Percentiles rank a stretch among this genome's conserved stretches.
These are phyloP conservation scores for Pisolithus albus DNA, from an alignment of 768 basidiomycete species.

Conservation along the genomic window DNA sequence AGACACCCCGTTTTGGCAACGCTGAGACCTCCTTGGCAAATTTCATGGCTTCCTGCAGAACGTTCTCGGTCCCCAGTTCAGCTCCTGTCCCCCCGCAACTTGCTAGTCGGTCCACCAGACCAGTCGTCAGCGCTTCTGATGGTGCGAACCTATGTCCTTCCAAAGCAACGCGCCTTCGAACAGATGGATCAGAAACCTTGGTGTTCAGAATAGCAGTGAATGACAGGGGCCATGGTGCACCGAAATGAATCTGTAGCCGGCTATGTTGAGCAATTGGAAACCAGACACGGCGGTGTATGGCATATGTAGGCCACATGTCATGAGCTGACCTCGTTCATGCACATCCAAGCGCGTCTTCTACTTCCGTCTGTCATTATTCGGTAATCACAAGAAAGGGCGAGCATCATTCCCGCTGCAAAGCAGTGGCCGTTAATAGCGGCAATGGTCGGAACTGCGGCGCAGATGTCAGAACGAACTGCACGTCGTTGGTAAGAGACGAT, in stretches of 20 bases:
- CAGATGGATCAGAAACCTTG: constrained; percentile 53
- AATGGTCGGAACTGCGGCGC: constrained; percentile 60
- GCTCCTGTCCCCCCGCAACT: constrained; percentile 31
- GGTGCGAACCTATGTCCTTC: constrained; percentile 79
- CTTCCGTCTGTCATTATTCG: constrained; percentile 82
- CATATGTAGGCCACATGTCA: neutral
- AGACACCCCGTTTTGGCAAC: constrained; percentile 54
- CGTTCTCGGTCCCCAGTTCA: constrained; percentile 47
- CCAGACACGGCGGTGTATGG: neutral
- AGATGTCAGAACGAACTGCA: neutral
- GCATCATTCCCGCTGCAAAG: constrained; percentile 77
- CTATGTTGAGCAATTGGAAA: neutral
- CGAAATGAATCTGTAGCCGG: constrained; percentile 60
- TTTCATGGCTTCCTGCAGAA: constrained; percentile 58
- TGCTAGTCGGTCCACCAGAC: constrained; percentile 61
- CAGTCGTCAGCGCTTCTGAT: constrained; percentile 55
- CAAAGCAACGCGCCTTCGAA: constrained; percentile 67
- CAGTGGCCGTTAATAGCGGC: constrained; percentile 81
- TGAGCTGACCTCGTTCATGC: constrained; percentile 78
- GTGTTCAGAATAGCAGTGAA: constrained; percentile 57
- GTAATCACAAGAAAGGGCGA: constrained; percentile 81
- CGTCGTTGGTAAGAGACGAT: constrained; percentile 14
- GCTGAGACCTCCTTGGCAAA: constrained; percentile 47
- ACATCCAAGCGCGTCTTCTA: constrained; percentile 73
- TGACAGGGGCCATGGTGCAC: constrained; percentile 71